Percentiles rank a stretch among this genome's conserved stretches.
Evolutionary conservation across 495 filamentous ascomycete species (phyloP).

Genomic region (Ascobolus immersus): DNA sequence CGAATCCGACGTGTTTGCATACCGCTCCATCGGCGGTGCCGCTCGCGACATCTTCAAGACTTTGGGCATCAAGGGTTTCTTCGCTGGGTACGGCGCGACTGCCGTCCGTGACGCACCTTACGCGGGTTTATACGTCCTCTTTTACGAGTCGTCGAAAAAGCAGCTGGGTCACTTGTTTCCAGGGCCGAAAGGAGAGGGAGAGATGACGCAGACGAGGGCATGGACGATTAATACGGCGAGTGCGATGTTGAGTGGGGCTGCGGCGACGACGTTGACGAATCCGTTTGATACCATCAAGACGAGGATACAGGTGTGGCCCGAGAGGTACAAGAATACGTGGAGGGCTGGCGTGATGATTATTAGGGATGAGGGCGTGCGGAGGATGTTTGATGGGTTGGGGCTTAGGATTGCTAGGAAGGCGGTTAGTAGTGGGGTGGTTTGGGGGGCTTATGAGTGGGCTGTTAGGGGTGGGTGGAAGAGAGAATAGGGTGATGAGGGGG

Average conservation of each 20-base stretch:
- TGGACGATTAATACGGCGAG: conserved; percentile 64
- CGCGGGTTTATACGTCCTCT: conserved; percentile 77
- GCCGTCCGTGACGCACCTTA: conserved; percentile 85
- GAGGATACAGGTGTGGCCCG: conserved; percentile 68
- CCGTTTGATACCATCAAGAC: conserved; percentile 96
- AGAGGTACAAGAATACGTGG: conserved; percentile 61
- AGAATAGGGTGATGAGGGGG: not conserved
- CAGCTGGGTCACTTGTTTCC: conserved; percentile 24
- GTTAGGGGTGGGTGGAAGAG: conserved; percentile 26
- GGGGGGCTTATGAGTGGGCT: conserved; percentile 91
- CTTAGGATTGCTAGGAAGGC: conserved; percentile 81
- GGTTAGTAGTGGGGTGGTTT: conserved; percentile 68
- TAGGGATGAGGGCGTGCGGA: conserved; percentile 49
- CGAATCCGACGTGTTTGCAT: conserved; percentile 61
- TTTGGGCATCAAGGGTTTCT: conserved; percentile 66
- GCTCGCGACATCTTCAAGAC: conserved; percentile 43
- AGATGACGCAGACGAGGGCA: conserved; percentile 16
- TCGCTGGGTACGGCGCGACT: conserved; percentile 79
- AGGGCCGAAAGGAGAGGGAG: conserved; percentile 2
- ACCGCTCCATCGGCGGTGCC: conserved; percentile 50
- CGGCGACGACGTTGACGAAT: conserved; percentile 73
- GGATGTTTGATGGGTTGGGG: conserved; percentile 66
- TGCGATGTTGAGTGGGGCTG: conserved; percentile 48
- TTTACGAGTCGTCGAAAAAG: conserved; percentile 76
- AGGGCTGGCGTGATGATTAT: conserved; percentile 52